Evolutionary conservation across 345 rosid genomes (phyloP), one percentile per base, ranked within the genome.

Genomic region (Salix dunnii): DNA sequence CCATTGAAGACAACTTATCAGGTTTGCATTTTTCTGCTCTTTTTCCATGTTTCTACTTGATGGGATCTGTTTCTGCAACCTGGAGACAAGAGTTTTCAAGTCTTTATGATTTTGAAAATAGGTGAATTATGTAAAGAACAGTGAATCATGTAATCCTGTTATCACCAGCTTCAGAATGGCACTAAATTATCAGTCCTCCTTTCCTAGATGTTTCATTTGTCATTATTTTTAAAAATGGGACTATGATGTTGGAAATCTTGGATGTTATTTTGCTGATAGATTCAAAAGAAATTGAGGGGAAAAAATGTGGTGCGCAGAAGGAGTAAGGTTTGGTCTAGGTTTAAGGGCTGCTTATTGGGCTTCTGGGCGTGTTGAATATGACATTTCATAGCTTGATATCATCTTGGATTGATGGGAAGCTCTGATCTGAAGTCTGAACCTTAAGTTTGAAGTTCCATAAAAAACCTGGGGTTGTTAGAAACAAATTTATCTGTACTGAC

Each of bases 1-100:
- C 83, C 86, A 40, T 74, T 90, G 83, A 85, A 77, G 85, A 77
- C 43, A 38, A 88, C 93, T 72, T 86, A 82, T 76, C 78, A 90
- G 96, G 96, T 91, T 74, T 38, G 71, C 78, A 67, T 74, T 42
- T 36, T n/a, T 10, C 16, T 46, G 20, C 38, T 55, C 51, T 30
- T 28, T 13, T 23, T 31, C 18, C 58, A 55, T 73, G n/a, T 10
- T 67, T 35, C 10, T 68, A 40, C 49, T 72, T 36, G 17, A 27
- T 77, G 30, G 36, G 85, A 78, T 82, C 84, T 69, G 73, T 67
- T 76, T 27, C 13, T 60, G 66, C 48, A 23, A 78, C 31, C 42
- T 62, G 51, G 38, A 51, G 55, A 43, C 43, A 48, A 53, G 48
- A 38, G 64, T 53, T 17, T 67, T 71, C 70, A 64, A 68, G 20